Evolutionary conservation across 164 flowering plant genomes (phyloP), one percentile per base, ranked within the genome.

Genomic region (Echeveria elegans): DNA sequence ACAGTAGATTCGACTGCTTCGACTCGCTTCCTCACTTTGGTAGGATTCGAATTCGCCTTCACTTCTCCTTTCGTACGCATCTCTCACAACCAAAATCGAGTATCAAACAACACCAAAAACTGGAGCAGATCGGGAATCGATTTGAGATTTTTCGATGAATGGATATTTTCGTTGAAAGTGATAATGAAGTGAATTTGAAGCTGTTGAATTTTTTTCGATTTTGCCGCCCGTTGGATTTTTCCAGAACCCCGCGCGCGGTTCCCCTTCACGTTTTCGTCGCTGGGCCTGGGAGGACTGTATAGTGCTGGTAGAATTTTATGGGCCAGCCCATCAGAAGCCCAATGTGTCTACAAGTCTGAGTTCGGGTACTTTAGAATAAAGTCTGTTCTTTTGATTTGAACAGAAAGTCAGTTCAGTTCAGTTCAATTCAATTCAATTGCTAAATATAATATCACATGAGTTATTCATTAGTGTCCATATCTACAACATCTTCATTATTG

Each of bases 21-120:
- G 0, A 87, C 96, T 64, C 96, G 83, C 77, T 88, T 87, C 77
- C 96, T 79, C 23, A 78, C 67, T 74, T 81, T 80, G 11, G 86
- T 78, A 2, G 87, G 72, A 30, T 82, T 85, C 7, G 80, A 36
- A 21, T 72, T 83, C 12, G 75, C 41, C 18, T 43, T 43, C 18
- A 4, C 47, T 43, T 4, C 69, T 18, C 73, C 74, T 43, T 77
- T 73, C 1, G 80, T 80, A 40, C 45, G 28, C 66, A 63, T 63
- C 45, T 21, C 21, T 6, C 40, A 50, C 7, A 6, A n/a, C n/a
- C 56, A 26, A 10, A 26, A 56, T 56, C 32, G 6, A 56, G 12
- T 11, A 14, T 4, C 61, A 28, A 56, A 56, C 2, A 4, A 56
- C 32, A 26, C 8, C n/a, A n/a, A 26, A 24, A 0, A 53, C 29